Percentiles rank a stretch among this genome's conserved stretches.
These are phyloP conservation scores for Lathyrus aphaca DNA, from an alignment of 306 rosid species.

Conservation along the genomic window DNA sequence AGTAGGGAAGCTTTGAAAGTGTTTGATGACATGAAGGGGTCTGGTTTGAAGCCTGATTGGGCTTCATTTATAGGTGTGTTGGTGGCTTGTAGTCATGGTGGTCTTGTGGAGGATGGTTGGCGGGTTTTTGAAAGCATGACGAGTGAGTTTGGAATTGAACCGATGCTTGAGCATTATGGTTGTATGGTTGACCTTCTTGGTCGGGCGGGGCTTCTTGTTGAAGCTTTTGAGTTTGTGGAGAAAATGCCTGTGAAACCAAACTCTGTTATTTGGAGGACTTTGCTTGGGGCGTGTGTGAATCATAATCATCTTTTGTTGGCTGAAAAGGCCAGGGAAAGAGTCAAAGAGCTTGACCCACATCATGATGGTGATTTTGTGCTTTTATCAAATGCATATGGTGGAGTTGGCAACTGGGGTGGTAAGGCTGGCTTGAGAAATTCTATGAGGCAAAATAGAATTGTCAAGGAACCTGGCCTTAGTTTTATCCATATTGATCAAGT, in stretches of 20 bases:
- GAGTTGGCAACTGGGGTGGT: constrained; percentile 61
- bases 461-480: constrained; percentile 61
- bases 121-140: constrained; percentile 46
- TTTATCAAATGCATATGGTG: constrained; percentile 60
- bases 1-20: constrained; percentile 51
- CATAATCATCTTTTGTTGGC: constrained; percentile 55
- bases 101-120: constrained; percentile 64
- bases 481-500: constrained; percentile 52
- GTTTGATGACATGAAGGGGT: constrained; percentile 49
- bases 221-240: constrained; percentile 62
- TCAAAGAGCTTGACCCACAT: constrained; percentile 52
- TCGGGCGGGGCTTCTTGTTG: constrained; percentile 56
- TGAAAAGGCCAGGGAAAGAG: constrained; percentile 53
- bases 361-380: constrained; percentile 68
- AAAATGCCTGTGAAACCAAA: constrained; percentile 56
- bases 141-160: constrained; percentile 45
- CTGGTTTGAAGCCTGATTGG: constrained; percentile 55
- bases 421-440: constrained; percentile 52
- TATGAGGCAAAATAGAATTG: constrained; percentile 56
- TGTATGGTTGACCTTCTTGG: constrained; percentile 71
- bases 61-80: constrained; percentile 46
- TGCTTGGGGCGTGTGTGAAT: constrained; percentile 67
- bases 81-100: constrained; percentile 70
- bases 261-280: constrained; percentile 67
- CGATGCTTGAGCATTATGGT: constrained; percentile 65